These are phyloP conservation scores for Rhodotorula graminis DNA, from an alignment of 768 basidiomycete species.

Conservation along the genomic window DNA sequence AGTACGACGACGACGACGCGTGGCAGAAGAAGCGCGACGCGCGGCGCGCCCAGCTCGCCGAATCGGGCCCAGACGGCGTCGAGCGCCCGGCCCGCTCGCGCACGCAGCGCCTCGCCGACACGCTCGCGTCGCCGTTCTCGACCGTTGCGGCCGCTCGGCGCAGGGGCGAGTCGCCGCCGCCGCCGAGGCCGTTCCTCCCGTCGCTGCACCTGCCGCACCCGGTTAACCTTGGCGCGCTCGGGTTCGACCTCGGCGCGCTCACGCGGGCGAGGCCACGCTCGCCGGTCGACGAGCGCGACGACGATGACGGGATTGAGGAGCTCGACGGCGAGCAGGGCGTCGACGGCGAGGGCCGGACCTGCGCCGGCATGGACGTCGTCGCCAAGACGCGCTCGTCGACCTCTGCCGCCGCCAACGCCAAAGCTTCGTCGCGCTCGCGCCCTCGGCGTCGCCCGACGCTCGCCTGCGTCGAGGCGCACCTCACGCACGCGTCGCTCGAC, in stretches of 20 bases:
- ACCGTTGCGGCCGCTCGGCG: neutral
- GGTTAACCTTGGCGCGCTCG: conserved; percentile 12
- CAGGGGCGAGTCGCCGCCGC: conserved; percentile 2
- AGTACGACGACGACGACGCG: conserved; percentile 1
- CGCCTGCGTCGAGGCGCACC: conserved; percentile 55
- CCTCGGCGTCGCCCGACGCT: conserved; percentile 55
- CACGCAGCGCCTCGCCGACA: neutral
- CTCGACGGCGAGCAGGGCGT: neutral
- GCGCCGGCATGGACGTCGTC: conserved; percentile 13
- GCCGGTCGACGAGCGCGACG: neutral
- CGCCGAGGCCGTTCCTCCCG: conserved; percentile 15
- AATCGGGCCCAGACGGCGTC: no score
- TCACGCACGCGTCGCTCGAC: conserved; percentile 64
- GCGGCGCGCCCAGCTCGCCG: neutral
- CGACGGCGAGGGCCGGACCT: neutral
- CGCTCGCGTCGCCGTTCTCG: neutral
- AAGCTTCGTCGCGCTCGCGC: neutral
- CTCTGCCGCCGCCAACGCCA: neutral
- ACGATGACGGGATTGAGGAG: neutral
- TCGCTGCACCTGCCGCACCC: conserved; percentile 39
- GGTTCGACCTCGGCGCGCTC: conserved; percentile 9
- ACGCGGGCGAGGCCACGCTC: neutral
- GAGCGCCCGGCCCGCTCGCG: neutral
- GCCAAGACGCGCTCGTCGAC: neutral
- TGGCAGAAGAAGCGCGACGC: neutral